Evolutionary conservation across 1,284 basidiomycete genomes (phyloP).

Genomic region (Pseudozyma tsukubaensis): DNA sequence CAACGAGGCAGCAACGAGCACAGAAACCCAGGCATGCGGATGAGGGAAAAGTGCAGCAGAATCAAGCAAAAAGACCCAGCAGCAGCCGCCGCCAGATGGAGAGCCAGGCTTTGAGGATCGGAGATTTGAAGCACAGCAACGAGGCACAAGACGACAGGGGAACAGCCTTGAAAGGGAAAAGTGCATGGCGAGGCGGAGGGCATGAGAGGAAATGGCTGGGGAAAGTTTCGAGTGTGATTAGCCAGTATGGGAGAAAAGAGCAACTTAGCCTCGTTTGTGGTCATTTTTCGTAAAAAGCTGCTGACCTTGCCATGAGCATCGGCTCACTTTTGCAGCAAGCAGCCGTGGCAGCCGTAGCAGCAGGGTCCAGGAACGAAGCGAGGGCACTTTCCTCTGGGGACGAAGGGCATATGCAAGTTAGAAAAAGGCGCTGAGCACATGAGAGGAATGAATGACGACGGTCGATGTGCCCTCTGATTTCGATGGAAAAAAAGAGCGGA

Average conservation of each 20-base stretch:
- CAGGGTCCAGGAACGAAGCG: constrained; percentile 3
- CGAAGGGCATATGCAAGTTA: not conserved
- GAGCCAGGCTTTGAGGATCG: constrained; percentile 15
- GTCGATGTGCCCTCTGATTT: constrained; percentile 13
- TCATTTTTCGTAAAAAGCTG: no score
- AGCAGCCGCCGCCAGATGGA: not conserved
- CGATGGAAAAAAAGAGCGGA: constrained; percentile 1
- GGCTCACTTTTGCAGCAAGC: not conserved
- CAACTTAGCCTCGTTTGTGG: no score
- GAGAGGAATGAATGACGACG: constrained; percentile 40
- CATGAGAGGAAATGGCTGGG: constrained; percentile 2
- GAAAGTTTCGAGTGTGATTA: not conserved
- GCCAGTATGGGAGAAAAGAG: constrained; percentile 2
- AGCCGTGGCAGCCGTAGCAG: not conserved
- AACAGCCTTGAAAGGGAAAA: not conserved
- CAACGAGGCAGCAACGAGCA: no score
- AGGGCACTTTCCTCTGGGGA: not conserved
- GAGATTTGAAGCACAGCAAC: constrained; percentile 6
- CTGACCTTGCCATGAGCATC: constrained; percentile 5
- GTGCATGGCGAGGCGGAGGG: no score
- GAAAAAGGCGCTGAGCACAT: no score
- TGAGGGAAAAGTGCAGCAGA: not conserved
- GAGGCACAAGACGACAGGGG: not conserved
- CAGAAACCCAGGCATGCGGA: constrained; percentile 7
- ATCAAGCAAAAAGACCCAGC: constrained; percentile 1